phyloP scores from a whole-genome alignment of 1,284 basidiomycete species.

The Taiwanofungus camphoratus region DNA sequence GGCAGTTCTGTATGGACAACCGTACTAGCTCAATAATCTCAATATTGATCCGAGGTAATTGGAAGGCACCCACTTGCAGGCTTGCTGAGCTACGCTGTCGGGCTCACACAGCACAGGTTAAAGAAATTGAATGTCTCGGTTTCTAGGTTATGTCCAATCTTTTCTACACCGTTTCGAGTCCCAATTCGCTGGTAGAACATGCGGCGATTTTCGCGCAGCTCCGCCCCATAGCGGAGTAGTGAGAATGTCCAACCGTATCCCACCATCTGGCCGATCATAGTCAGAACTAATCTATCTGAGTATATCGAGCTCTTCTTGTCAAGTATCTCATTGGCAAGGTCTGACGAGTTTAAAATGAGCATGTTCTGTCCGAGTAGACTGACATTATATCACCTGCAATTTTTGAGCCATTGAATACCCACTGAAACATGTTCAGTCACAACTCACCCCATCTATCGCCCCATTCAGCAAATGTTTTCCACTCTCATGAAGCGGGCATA shows the following conservation, averaged over 20 bases:
- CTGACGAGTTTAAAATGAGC: conserved; percentile 52
- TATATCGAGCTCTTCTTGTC: conserved; percentile 66
- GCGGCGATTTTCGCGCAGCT: conserved; percentile 56
- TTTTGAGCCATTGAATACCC: not conserved
- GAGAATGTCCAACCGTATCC: conserved; percentile 64
- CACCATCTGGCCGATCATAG: conserved; percentile 43
- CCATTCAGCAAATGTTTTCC: conserved; percentile 53
- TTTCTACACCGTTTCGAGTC: too few relatives aligned
- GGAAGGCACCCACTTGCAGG: too few relatives aligned
- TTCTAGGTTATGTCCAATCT: too few relatives aligned
- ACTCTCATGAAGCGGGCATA: conserved; percentile 29
- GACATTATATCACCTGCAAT: conserved; percentile 56
- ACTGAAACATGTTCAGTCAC: not conserved
- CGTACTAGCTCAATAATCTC: too few relatives aligned
- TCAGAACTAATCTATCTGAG: conserved; percentile 54
- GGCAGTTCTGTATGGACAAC: too few relatives aligned
- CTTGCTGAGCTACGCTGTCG: too few relatives aligned
- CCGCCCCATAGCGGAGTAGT: conserved; percentile 55
- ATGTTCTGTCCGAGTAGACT: conserved; percentile 54
- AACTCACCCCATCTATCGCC: conserved; percentile 30
- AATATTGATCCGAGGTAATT: too few relatives aligned
- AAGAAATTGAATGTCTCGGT: too few relatives aligned
- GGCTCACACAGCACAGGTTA: too few relatives aligned
- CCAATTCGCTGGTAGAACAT: too few relatives aligned
- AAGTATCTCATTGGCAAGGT: conserved; percentile 51